Evolutionary conservation across 306 rosid genomes (phyloP).

Genomic region (Betula pendula): DNA sequence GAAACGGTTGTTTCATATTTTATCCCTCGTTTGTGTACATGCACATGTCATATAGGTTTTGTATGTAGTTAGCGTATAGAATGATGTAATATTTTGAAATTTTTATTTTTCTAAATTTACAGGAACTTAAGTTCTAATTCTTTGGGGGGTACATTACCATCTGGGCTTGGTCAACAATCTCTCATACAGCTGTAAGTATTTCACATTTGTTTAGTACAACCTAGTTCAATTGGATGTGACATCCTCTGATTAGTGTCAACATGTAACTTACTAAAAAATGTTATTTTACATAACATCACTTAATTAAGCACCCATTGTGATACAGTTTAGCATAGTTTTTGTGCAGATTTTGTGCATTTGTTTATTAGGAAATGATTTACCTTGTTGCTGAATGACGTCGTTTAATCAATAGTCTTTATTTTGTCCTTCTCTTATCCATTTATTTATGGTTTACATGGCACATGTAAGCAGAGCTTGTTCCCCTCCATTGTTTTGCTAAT

Average conservation of each 20-base stretch:
- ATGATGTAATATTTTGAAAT: constrained; percentile 2
- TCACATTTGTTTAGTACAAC: constrained; percentile 13
- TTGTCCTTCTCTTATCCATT: neutral
- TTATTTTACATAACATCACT: constrained; percentile 14
- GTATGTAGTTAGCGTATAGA: constrained; percentile 2
- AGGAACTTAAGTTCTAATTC: constrained; percentile 89
- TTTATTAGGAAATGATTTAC: neutral
- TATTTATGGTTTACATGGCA: neutral
- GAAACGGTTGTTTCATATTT: neutral
- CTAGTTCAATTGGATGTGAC: constrained; percentile 1
- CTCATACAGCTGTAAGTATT: constrained; percentile 68
- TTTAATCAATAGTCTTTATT: neutral
- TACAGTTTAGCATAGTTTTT: constrained; percentile 14
- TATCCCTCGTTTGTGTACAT: neutral
- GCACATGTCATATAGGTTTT: constrained; percentile 8
- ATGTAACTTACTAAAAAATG: neutral
- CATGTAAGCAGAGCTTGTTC: neutral
- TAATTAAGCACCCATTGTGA: constrained; percentile 9
- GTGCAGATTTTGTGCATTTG: neutral
- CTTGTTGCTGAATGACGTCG: neutral
- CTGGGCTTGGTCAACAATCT: constrained; percentile 72
- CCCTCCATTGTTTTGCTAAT: neutral
- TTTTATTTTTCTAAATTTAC: constrained; percentile 19
- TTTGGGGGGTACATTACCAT: constrained; percentile 65
- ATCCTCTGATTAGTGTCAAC: constrained; percentile 16